Evolutionary conservation across 495 filamentous ascomycete genomes (phyloP).

Genomic region (Trichoderma virens): DNA sequence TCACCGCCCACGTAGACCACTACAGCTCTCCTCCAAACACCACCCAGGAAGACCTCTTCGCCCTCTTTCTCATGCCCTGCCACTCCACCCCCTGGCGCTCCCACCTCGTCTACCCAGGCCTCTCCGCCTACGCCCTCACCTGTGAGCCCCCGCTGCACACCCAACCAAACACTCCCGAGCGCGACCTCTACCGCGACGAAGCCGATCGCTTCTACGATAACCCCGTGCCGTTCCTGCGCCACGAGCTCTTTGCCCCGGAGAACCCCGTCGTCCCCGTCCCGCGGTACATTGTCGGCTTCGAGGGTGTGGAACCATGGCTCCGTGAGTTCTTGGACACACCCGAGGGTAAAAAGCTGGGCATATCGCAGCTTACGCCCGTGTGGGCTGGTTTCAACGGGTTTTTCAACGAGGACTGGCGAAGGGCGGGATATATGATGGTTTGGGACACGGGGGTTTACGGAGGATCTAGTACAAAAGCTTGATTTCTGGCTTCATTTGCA

Average conservation of each 20-base stretch:
- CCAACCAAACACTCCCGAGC: conserved; percentile 36
- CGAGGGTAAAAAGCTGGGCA: conserved; percentile 38
- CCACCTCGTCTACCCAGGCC: conserved; percentile 64
- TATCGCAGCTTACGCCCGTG: conserved; percentile 42
- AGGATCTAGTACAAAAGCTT: not conserved
- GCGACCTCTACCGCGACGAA: conserved; percentile 70
- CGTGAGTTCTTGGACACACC: conserved; percentile 36
- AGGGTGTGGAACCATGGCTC: conserved; percentile 38
- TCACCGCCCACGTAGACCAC: conserved; percentile 16
- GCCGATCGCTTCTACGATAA: conserved; percentile 81
- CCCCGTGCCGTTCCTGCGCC: conserved; percentile 49
- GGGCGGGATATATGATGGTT: conserved; percentile 78
- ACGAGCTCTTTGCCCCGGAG: conserved; percentile 31
- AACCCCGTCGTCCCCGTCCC: conserved; percentile 39
- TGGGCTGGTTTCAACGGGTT: conserved; percentile 75
- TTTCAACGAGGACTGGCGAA: conserved; percentile 82
- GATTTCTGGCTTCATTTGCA: not conserved
- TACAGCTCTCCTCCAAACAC: conserved; percentile 16
- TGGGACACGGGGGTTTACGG: conserved; percentile 48
- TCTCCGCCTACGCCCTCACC: conserved; percentile 77
- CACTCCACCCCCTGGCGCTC: conserved; percentile 97
- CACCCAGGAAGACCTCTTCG: conserved; percentile 47
- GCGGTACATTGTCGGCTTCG: conserved; percentile 49
- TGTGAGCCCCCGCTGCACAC: conserved; percentile 83
- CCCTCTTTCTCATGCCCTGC: conserved; percentile 92